A percentile compares a stretch with the other conserved stretches of the same genome.
Conservation (phyloP, 768 basidiomycete genomes). For the Chalciporus piperatus region DNA sequence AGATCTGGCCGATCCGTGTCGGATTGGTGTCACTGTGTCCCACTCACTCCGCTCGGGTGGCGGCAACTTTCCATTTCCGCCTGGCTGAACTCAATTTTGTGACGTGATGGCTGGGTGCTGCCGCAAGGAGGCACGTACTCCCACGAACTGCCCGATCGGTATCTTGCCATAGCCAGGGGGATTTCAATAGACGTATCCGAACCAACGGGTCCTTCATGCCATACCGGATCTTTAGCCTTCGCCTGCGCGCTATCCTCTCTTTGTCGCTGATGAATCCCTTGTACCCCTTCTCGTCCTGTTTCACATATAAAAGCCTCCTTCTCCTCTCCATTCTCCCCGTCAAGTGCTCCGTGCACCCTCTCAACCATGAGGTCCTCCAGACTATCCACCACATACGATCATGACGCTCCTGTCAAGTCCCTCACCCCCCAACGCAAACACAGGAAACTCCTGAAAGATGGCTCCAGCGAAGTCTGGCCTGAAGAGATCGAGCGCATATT, state of each 20-base stretch:
- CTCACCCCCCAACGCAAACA: constrained; percentile 77
- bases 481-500: constrained; percentile 74
- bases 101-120: constrained; percentile 7
- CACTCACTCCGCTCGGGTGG: constrained; percentile 47
- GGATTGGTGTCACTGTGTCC: neutral
- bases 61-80: constrained; percentile 47
- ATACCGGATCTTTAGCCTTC: constrained; percentile 49
- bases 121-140: constrained; percentile 10
- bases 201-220: constrained; percentile 23
- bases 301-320: constrained; percentile 35
- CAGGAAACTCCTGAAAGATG: constrained; percentile 82
- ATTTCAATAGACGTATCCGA: constrained; percentile 32
- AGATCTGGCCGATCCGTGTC: constrained; percentile 22
- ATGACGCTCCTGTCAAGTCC: constrained; percentile 16
- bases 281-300: constrained; percentile 26
- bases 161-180: constrained; percentile 31
- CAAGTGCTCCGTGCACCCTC: constrained; percentile 5
- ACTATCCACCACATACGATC: constrained; percentile 19
- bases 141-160: constrained; percentile 24
- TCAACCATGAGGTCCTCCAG: constrained; percentile 26
- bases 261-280: constrained; percentile 7
- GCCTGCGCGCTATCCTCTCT: constrained; percentile 14
- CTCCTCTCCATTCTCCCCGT: constrained; percentile 10
- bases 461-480: constrained; percentile 78
- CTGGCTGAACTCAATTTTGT: constrained; percentile 23